Evolutionary conservation across 345 rosid genomes (phyloP).

Genomic region (Theobroma cacao): DNA sequence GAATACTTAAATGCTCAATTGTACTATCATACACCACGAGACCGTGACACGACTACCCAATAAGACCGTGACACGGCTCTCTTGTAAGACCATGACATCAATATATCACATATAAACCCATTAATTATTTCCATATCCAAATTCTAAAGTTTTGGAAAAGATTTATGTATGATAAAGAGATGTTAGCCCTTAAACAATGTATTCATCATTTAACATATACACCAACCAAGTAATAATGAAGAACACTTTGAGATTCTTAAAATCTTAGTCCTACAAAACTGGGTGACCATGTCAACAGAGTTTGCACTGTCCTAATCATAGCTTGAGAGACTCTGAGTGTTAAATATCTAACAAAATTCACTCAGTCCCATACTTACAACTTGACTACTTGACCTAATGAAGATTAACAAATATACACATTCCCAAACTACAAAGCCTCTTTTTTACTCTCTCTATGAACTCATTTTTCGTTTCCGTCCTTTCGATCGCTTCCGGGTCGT

Average conservation of each 20-base stretch:
- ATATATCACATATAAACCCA: too few relatives aligned
- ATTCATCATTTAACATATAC: background rate
- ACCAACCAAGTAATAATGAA: background rate
- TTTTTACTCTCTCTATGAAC: conserved; percentile 18
- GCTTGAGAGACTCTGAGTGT: conserved; percentile 52
- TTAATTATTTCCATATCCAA: too few relatives aligned
- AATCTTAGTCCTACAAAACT: background rate
- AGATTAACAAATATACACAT: conserved; percentile 17
- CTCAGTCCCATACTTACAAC: conserved; percentile 36
- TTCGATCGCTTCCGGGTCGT: conserved; percentile 54
- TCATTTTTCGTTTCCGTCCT: conserved; percentile 47
- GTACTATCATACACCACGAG: too few relatives aligned
- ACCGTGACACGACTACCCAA: too few relatives aligned
- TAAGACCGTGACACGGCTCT: too few relatives aligned
- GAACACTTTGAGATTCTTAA: background rate
- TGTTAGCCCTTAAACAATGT: too few relatives aligned
- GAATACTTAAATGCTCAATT: too few relatives aligned
- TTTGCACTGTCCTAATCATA: conserved; percentile 10
- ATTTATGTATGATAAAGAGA: too few relatives aligned
- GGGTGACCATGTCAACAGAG: background rate
- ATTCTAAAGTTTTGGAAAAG: too few relatives aligned
- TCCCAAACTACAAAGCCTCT: background rate
- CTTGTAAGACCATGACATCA: too few relatives aligned
- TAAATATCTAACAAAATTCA: conserved; percentile 61
- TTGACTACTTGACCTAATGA: conserved; percentile 13